phyloP scores from a whole-genome alignment of 73 alveolate species.

The Urostyla sp. region DNA sequence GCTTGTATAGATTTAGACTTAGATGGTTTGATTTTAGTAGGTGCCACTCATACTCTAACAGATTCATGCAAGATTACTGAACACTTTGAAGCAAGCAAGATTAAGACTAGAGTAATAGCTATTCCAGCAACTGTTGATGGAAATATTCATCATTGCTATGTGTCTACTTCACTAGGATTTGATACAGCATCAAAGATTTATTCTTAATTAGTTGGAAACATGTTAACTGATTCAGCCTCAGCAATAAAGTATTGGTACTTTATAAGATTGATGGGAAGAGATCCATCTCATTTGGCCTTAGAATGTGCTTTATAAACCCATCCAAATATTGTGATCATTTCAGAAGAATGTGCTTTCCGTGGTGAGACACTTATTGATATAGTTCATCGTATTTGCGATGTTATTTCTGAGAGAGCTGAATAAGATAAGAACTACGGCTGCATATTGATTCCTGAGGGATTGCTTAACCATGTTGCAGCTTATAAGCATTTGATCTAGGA shows the following conservation, averaged over 20 bases:
- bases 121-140: slow-evolving; percentile 91
- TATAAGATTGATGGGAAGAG: slow-evolving; percentile 92
- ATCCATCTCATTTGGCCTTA: slow-evolving; percentile 91
- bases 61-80: slow-evolving; percentile 87
- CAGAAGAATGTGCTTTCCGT: slow-evolving; percentile 74
- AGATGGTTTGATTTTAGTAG: slow-evolving; percentile 90
- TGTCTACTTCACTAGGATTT: slow-evolving; percentile 85
- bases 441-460: slow-evolving; percentile 87
- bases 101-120: slow-evolving; percentile 79
- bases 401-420: slow-evolving; percentile 70
- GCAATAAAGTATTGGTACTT: slow-evolving; percentile 94
- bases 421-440: slow-evolving; percentile 79
- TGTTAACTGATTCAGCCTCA: slow-evolving; percentile 85
- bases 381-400: slow-evolving; percentile 75
- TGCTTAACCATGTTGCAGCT: slow-evolving; percentile 81
- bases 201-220: slow-evolving; percentile 86
- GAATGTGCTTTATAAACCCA: slow-evolving; percentile 90
- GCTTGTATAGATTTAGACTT: slow-evolving; percentile 63
- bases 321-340: slow-evolving; percentile 83
- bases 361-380: slow-evolving; percentile 79
- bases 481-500: slow-evolving; percentile 76
- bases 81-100: slow-evolving; percentile 75
- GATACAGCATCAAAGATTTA: slow-evolving; percentile 88
- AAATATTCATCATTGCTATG: slow-evolving; percentile 78
- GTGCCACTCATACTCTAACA: slow-evolving; percentile 91